Percentiles rank a stretch among this genome's conserved stretches.
These are phyloP conservation scores for Colletotrichum sp. DNA, from an alignment of 2,329 filamentous ascomycete species.

Conservation along the genomic window DNA sequence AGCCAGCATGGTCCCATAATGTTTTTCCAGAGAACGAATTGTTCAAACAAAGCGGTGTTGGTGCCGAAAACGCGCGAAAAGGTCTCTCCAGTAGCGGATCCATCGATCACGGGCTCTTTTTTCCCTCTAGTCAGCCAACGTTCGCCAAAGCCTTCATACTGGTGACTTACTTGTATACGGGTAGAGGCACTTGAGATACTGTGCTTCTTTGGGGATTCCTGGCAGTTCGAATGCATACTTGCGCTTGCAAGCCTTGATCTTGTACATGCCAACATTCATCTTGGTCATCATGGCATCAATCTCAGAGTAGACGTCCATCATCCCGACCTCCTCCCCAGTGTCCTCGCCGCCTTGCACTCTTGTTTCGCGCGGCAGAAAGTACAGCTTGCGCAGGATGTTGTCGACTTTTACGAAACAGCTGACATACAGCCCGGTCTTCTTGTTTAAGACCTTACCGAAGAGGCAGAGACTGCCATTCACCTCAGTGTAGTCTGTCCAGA, in stretches of 20 bases:
- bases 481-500: constrained; percentile 97
- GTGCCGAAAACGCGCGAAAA: constrained; percentile 94
- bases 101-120: constrained; percentile 70
- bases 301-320: constrained; percentile 90
- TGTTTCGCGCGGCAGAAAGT: constrained; percentile 82
- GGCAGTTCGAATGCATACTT: constrained; percentile 97
- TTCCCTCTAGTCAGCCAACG: constrained; percentile 17
- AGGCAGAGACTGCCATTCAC: constrained; percentile 89
- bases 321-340: constrained; percentile 79
- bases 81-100: constrained; percentile 78
- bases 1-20: constrained; percentile 99
- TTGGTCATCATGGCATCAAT: constrained; percentile 88
- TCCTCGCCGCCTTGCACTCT: constrained; percentile 63
- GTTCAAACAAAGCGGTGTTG: constrained; percentile 93
- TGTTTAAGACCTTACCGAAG: constrained; percentile 95
- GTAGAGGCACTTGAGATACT: constrained; percentile 96
- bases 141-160: neutral
- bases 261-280: constrained; percentile 86
- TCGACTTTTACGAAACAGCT: constrained; percentile 97
- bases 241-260: constrained; percentile 86
- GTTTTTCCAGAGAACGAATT: constrained; percentile 98
- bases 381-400: constrained; percentile 91
- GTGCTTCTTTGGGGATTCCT: constrained; percentile 83
- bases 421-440: constrained; percentile 76
- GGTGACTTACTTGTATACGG: constrained; percentile 77